Evolutionary conservation across 495 filamentous ascomycete genomes (phyloP).

Genomic region (Podospora anserina): DNA sequence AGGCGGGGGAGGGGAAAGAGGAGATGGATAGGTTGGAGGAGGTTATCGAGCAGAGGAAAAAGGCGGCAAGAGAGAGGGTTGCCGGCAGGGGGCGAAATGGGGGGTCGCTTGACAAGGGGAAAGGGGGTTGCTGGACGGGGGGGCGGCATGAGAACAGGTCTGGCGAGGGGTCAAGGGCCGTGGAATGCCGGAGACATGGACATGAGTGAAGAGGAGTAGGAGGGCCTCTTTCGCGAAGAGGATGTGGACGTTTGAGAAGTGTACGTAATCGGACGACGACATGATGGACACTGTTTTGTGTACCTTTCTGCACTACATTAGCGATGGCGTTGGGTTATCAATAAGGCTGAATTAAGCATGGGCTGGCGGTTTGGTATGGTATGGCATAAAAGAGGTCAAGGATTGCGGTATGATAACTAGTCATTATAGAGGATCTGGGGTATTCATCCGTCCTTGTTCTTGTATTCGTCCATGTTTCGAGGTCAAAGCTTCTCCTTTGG

Average conservation of each 20-base stretch:
- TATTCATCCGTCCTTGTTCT: background rate
- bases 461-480: background rate
- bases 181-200: conserved; percentile 23
- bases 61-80: conserved; percentile 23
- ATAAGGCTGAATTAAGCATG: background rate
- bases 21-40: conserved; percentile 37
- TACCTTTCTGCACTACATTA: conserved; percentile 14
- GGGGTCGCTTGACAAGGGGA: conserved; percentile 26
- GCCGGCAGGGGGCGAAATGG: conserved; percentile 17
- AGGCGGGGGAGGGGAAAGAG: conserved; percentile 50
- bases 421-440: background rate
- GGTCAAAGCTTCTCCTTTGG: conserved; percentile 31
- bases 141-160: conserved; percentile 2
- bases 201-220: conserved; percentile 26
- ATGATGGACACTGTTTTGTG: conserved; percentile 12
- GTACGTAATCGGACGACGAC: background rate
- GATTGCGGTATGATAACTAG: background rate
- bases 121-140: conserved; percentile 21
- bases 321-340: conserved; percentile 18
- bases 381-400: conserved; percentile 14
- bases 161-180: conserved; percentile 7
- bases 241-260: background rate
- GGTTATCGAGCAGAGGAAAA: conserved; percentile 30
- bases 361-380: conserved; percentile 6
- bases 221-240: background rate